These are phyloP conservation scores for Chlamydomonas incerta DNA, from an alignment of 139 green algal species.

Conservation along the genomic window DNA sequence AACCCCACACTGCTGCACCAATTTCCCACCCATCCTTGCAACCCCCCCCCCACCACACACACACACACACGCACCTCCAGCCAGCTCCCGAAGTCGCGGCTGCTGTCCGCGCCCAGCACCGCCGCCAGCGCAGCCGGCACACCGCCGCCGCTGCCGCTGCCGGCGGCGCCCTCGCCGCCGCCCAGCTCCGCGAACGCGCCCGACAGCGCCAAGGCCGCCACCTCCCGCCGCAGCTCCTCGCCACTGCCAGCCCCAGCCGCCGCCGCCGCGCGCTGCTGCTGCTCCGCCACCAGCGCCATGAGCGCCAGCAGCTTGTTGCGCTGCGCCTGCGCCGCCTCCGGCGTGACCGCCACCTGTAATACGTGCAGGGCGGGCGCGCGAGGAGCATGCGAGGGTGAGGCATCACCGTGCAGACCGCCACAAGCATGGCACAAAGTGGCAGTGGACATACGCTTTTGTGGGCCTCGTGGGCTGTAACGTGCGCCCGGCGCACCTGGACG, in stretches of 20 bases:
- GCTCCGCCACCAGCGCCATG: neutral
- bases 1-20: no score
- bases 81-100: neutral
- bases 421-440: no score
- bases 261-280: constrained; percentile 12
- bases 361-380: no score
- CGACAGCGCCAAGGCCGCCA: neutral
- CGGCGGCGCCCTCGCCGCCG: neutral
- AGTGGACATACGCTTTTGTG: no score
- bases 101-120: neutral
- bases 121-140: constrained; percentile 4
- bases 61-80: neutral
- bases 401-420: no score
- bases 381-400: no score
- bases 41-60: no score
- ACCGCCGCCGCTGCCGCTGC: neutral
- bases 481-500: constrained; percentile 7
- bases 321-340: neutral
- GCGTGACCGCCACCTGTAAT: constrained; percentile 23
- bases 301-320: constrained; percentile 23
- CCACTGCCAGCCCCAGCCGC: neutral
- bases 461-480: no score
- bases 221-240: neutral
- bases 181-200: no score
- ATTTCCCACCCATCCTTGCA: no score